Base-by-base conservation (phyloP, 306 rosid species). In the Citrullus mucosospermus region DNA sequence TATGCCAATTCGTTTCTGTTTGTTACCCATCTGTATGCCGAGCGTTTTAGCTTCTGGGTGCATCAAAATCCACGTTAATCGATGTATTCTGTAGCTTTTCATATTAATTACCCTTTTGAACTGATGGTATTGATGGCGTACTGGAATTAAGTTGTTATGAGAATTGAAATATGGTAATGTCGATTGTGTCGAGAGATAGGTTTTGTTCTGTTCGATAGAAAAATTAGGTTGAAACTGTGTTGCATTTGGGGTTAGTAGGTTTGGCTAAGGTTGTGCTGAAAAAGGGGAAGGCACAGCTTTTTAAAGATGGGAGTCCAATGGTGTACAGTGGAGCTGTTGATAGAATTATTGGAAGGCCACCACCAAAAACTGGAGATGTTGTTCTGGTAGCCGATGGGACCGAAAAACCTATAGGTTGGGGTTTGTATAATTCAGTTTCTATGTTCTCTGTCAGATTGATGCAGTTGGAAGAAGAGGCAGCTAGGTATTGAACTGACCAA, bases 301-400 rank as follows among this genome's bases (percentile, higher is more conserved):
- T 94, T 85, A 94, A 94, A 89, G 96, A 90, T 88, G 98, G 98
- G 16, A 94, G 93, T 78, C 97, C 98, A 39, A 94, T 92, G 97
- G 97, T 92, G 44, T 92, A 94, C 80, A 92, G 98, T 77, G 97
- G 98, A 68, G 98, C 98, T 6, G 93, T 90, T 53, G 98, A 92
- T 81, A 89, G 97, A 88, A 89, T 94, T 51, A 83, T 92, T 34
- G 98, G 98, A 66, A 87, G 89, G 81, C 98, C 97, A 15, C 97
- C 97, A 28, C 98, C 98, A 8, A 88, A 78, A 83, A 92, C 95
- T 22, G 98, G 98, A 60, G 98, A 90, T 75, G 62, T 89, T 78
- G 97, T 94, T 65, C 75, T 94, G 73, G 97, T 94, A 20, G 90
- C 96, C 32, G 98, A 92, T 83, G 98, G 98, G 77, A 51, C 89